Evolutionary conservation across 1,284 basidiomycete genomes (phyloP).

Genomic region (Ceratobasidium sp.): DNA sequence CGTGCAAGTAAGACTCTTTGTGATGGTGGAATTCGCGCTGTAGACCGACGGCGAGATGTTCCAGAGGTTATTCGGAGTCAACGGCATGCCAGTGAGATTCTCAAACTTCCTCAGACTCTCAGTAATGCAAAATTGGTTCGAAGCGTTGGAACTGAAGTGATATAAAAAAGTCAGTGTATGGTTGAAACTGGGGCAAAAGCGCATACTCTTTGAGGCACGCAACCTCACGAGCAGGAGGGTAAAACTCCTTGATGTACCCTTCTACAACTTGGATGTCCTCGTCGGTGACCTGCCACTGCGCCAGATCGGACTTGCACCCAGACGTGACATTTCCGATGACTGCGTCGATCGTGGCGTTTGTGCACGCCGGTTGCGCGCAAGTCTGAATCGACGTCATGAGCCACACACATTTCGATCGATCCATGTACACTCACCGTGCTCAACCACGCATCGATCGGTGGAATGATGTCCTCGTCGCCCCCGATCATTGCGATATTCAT

Average conservation of each 20-base stretch:
- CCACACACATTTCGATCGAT: neutral
- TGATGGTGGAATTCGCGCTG: neutral
- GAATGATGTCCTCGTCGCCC: conserved; percentile 14
- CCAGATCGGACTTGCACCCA: conserved; percentile 23
- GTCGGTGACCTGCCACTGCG: neutral
- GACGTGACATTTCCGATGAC: conserved; percentile 16
- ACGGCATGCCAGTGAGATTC: neutral
- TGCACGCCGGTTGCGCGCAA: conserved; percentile 40
- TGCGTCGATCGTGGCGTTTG: conserved; percentile 27
- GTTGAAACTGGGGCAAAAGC: neutral
- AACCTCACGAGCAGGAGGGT: conserved; percentile 27
- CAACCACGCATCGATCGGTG: conserved; percentile 29
- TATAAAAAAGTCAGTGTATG: neutral
- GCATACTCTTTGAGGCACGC: conserved; percentile 33
- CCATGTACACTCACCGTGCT: neutral
- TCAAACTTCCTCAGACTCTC: neutral
- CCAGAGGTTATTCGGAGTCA: conserved; percentile 17
- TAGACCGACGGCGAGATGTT: neutral
- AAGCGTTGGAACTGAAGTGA: neutral
- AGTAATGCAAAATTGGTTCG: conserved; percentile 10
- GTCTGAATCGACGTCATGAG: conserved; percentile 9
- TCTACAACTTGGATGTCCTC: neutral
- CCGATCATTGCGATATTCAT: conserved; percentile 10
- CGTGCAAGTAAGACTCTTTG: conserved; percentile 13
- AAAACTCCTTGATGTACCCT: conserved; percentile 20